phyloP scores from a whole-genome alignment of 1,139 yeast genomes.

The Kodamaea alishanica region DNA sequence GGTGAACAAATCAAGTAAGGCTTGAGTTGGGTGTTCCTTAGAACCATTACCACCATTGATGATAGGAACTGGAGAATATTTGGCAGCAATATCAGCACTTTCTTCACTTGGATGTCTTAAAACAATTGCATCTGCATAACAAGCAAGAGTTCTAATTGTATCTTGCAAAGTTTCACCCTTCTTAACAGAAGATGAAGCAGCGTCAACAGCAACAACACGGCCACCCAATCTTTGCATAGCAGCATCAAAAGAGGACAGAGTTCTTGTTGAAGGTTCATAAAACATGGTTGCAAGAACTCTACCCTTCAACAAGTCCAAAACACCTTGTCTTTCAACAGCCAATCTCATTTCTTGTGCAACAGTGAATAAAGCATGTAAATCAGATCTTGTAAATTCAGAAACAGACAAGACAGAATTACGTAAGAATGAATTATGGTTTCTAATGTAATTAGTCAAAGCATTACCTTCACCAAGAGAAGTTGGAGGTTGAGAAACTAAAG shows the following conservation, averaged over 20 bases:
- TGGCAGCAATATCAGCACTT: constrained; percentile 91
- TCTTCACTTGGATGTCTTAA: constrained; percentile 94
- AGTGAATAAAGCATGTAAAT: constrained; percentile 87
- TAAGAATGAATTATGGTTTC: constrained; percentile 82
- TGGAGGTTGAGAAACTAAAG: constrained; percentile 67
- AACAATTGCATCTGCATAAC: constrained; percentile 95
- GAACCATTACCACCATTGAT: constrained; percentile 98
- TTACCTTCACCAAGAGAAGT: constrained; percentile 70
- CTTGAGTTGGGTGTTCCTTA: constrained; percentile 98
- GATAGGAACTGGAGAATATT: constrained; percentile 94
- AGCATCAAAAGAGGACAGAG: constrained; percentile 94
- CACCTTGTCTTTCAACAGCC: constrained; percentile 96
- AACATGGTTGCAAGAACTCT: constrained; percentile 92
- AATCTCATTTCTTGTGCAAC: constrained; percentile 98
- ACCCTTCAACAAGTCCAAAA: constrained; percentile 83
- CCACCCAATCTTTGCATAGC: constrained; percentile 99
- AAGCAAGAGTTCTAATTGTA: constrained; percentile 89
- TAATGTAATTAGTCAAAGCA: constrained; percentile 71
- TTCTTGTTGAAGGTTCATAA: constrained; percentile 98
- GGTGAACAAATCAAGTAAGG: constrained; percentile 93
- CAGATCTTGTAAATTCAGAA: constrained; percentile 78
- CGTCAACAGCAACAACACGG: constrained; percentile 83
- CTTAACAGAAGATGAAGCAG: constrained; percentile 84
- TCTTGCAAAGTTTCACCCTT: constrained; percentile 99
- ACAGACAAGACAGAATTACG: constrained; percentile 87